phyloP scores from a whole-genome alignment of 331 rosid genomes.

The Rhamnella rubrinervis region DNA sequence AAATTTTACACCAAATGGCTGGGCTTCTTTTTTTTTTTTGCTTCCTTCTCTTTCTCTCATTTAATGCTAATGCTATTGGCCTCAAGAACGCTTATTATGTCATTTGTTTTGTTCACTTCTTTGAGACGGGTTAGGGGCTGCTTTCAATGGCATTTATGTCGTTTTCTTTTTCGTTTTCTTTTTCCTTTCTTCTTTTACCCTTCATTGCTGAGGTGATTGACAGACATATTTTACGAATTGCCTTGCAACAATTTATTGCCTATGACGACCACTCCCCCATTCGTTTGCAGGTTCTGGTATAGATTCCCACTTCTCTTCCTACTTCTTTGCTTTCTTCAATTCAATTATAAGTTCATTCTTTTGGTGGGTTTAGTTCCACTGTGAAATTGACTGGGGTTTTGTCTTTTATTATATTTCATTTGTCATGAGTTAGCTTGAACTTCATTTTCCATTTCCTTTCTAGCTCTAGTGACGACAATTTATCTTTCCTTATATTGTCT shows the following conservation, averaged over 20 bases:
- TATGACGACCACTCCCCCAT: constrained; percentile 31
- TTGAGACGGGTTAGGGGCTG: constrained; percentile 31
- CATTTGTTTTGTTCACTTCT: constrained; percentile 47
- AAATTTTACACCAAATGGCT: constrained; percentile 4
- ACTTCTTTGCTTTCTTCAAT: constrained; percentile 9
- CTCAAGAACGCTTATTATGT: constrained; percentile 27
- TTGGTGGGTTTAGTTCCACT: constrained; percentile 23
- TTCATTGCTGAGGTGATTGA: constrained; percentile 31
- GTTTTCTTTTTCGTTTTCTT: background rate
- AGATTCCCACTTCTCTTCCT: constrained; percentile 18
- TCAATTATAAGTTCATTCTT: constrained; percentile 18
- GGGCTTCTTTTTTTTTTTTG: background rate
- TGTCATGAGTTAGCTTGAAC: background rate
- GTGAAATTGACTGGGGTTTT: constrained; percentile 10
- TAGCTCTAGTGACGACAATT: background rate
- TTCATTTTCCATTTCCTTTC: background rate
- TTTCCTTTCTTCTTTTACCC: constrained; percentile 27
- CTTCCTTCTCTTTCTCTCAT: constrained; percentile 29
- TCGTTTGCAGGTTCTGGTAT: constrained; percentile 19
- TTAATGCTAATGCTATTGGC: constrained; percentile 44
- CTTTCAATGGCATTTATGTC: constrained; percentile 39
- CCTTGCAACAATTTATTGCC: constrained; percentile 37
- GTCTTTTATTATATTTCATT: background rate
- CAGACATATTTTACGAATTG: constrained; percentile 21
- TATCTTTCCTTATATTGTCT: background rate